phyloP scores from a whole-genome alignment of 495 filamentous ascomycete genomes.

The Haplographium delicatum region DNA sequence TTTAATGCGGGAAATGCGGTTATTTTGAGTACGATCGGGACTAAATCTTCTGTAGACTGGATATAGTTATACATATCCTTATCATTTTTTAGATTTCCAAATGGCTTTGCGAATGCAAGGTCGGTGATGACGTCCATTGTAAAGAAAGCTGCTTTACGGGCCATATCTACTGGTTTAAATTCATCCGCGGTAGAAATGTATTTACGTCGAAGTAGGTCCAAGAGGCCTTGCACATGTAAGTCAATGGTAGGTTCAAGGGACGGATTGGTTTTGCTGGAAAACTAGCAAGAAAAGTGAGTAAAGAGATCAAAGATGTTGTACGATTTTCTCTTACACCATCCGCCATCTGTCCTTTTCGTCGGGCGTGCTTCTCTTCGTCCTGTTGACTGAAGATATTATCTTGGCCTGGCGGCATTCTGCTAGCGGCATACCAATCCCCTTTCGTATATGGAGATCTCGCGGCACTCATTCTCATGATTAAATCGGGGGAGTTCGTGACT shows the following conservation, averaged over 20 bases:
- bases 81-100: constrained; percentile 37
- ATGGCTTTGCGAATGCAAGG: constrained; percentile 37
- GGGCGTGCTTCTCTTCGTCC: constrained; percentile 30
- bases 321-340: constrained; percentile 32
- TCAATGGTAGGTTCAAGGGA: constrained; percentile 32
- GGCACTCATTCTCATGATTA: constrained; percentile 28
- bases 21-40: constrained; percentile 5
- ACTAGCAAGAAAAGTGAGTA: constrained; percentile 26
- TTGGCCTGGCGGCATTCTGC: constrained; percentile 24
- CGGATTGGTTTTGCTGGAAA: constrained; percentile 30
- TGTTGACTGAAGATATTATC: constrained; percentile 40
- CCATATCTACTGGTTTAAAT: constrained; percentile 37
- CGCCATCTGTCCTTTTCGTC: constrained; percentile 31
- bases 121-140: constrained; percentile 44
- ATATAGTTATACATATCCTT: constrained; percentile 34
- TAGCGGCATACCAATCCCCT: constrained; percentile 27
- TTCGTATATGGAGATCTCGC: constrained; percentile 32
- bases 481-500: constrained; percentile 33
- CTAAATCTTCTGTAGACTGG: neutral
- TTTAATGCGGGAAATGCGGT: neutral
- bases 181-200: constrained; percentile 25
- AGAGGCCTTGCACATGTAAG: constrained; percentile 25
- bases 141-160: constrained; percentile 35
- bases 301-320: constrained; percentile 20
- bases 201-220: constrained; percentile 28